Percentiles rank a stretch among this genome's conserved stretches.
These are phyloP conservation scores for Echeveria elegans DNA, from an alignment of 164 flowering plant species.

Conservation along the genomic window DNA sequence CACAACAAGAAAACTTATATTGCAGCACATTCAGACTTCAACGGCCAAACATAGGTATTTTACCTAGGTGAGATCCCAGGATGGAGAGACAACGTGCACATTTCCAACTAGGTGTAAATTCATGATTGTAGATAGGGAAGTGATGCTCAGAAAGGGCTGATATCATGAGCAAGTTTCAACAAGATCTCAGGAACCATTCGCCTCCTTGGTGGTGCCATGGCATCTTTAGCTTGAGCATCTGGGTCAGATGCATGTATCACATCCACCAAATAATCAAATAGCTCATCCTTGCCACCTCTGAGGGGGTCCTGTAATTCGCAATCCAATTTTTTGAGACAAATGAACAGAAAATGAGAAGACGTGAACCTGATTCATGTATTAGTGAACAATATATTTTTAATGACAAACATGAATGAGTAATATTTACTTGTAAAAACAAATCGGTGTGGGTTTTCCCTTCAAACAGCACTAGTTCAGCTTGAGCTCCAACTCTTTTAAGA, in stretches of 20 bases:
- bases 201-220: constrained; percentile 45
- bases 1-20: no score
- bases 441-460: constrained; percentile 92
- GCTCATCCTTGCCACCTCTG: constrained; percentile 76
- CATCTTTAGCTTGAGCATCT: constrained; percentile 49
- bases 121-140: background rate
- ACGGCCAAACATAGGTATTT: no score
- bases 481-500: constrained; percentile 53
- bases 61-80: background rate
- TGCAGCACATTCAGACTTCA: no score
- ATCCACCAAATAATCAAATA: constrained; percentile 55
- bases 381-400: background rate
- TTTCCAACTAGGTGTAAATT: background rate
- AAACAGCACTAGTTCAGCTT: constrained; percentile 57
- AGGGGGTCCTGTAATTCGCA: constrained; percentile 68
- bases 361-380: no score
- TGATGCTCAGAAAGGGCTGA: constrained; percentile 66
- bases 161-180: constrained; percentile 47
- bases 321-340: background rate
- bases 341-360: background rate
- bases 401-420: background rate
- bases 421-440: constrained; percentile 77
- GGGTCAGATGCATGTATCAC: constrained; percentile 52
- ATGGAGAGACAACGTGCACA: background rate
- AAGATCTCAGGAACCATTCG: constrained; percentile 81